Percentiles rank a stretch among this genome's conserved stretches.
Evolutionary conservation across 495 filamentous ascomycete genomes (phyloP).

Genomic region (Mytilinidion resinicola): DNA sequence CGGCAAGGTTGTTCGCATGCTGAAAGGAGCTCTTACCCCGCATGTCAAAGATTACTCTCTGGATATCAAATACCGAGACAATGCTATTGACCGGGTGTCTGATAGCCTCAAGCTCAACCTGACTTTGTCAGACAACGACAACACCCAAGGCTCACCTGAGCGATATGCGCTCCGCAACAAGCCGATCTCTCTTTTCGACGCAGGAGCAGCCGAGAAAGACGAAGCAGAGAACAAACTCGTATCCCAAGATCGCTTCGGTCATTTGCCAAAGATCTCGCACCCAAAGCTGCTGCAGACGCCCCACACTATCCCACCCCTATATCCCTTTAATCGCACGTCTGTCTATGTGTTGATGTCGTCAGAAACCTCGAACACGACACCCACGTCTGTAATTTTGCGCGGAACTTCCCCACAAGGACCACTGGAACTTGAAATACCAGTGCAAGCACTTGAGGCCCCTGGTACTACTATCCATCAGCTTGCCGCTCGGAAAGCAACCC

Average conservation of each 20-base stretch:
- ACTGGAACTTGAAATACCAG: conserved; percentile 54
- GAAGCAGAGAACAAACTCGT: not conserved
- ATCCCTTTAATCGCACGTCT: conserved; percentile 53
- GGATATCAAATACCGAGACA: conserved; percentile 51
- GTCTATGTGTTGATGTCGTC: conserved; percentile 58
- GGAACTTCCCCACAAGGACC: conserved; percentile 50
- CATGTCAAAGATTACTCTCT: conserved; percentile 55
- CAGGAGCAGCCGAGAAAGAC: conserved; percentile 33
- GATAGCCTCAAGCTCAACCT: conserved; percentile 36
- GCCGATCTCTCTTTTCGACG: conserved; percentile 56
- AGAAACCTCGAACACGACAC: conserved; percentile 38
- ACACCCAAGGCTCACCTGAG: not conserved
- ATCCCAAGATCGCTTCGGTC: conserved; percentile 33
- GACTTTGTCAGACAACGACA: conserved; percentile 7
- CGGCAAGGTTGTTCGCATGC: conserved; percentile 60
- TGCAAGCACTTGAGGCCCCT: conserved; percentile 40
- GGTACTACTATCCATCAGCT: conserved; percentile 61
- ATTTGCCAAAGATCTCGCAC: conserved; percentile 43
- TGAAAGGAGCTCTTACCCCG: conserved; percentile 59
- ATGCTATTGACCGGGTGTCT: conserved; percentile 45
- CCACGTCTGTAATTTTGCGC: conserved; percentile 50
- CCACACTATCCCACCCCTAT: conserved; percentile 53
- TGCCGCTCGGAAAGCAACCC: conserved; percentile 57
- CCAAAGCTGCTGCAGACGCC: conserved; percentile 59
- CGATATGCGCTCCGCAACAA: conserved; percentile 16